Evolutionary conservation across 495 filamentous ascomycete species (phyloP), one percentile per base, ranked within the genome.

Genomic region (Talaromyces proteolyticus): DNA sequence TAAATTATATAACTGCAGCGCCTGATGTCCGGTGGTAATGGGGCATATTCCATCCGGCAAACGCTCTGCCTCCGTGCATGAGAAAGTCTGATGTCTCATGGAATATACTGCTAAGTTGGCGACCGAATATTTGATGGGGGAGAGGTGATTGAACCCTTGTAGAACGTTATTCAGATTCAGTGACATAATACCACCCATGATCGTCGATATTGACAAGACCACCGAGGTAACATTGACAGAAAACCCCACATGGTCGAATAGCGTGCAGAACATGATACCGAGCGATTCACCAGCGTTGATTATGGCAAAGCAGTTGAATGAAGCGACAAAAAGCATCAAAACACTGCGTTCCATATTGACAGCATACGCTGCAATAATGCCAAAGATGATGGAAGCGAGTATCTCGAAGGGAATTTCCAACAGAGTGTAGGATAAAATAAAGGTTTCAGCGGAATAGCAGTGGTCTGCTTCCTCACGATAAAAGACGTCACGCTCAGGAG

Each of bases 261-360:
- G 66, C 1, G 86, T 89, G 58, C 86, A 87, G 67, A 90, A 88
- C 66, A 88, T 80, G 53, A 90, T 89, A 0, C 86, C 86, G n/a
- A 89, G 56, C 39, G 78, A 84, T 66, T 90, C 86, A 3, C 86
- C 86, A 52, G 81, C 87, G 43, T 66, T 81, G 34, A 87, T 85
- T 40, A 90, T 80, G 50, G 79, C 83, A 56, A 90, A 88, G 43
- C 77, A 77, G 61, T 84, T 85, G 62, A 82, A 85, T 1, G 79
- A 67, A 34, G 78, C 63, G 46, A 86, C 74, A 56, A 88, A 85
- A 63, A 84, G 86, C 62, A 87, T 73, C 25, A 70, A 56, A 0
- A 66, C 68, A 0, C 74, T 86, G 22, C 81, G 75, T 6, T 79
- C 74, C 23, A 89, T 70, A 3, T 84, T 84, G 14, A 77, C 77